phyloP scores from a whole-genome alignment of 495 filamentous ascomycete genomes.

The Neurospora sp. region DNA sequence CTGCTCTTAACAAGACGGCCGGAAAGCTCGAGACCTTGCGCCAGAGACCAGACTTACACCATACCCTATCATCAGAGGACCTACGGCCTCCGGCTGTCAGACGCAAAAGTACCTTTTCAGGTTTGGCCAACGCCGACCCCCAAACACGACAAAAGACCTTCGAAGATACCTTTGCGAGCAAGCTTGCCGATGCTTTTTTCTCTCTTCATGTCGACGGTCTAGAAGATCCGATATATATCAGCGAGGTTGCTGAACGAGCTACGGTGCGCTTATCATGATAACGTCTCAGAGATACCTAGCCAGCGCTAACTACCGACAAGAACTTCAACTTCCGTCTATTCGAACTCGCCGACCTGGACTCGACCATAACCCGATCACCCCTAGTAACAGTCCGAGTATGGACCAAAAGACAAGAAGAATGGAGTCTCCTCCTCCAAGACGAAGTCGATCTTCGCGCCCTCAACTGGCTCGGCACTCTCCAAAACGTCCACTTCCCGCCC shows the following conservation, averaged over 20 bases:
- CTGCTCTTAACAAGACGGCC: conserved; percentile 64
- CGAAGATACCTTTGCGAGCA: conserved; percentile 58
- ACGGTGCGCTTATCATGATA: conserved; percentile 40
- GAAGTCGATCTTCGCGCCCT: conserved; percentile 59
- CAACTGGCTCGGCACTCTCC: conserved; percentile 72
- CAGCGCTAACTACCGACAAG: conserved; percentile 12
- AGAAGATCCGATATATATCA: conserved; percentile 76
- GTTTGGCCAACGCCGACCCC: conserved; percentile 56
- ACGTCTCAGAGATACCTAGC: background rate
- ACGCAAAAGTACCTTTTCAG: conserved; percentile 52
- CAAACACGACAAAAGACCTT: conserved; percentile 62
- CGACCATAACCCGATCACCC: conserved; percentile 54
- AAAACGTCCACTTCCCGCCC: conserved; percentile 66
- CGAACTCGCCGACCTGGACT: conserved; percentile 61
- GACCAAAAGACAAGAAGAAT: conserved; percentile 54
- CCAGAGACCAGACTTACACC: conserved; percentile 44
- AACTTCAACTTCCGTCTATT: conserved; percentile 88
- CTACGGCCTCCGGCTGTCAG: conserved; percentile 42
- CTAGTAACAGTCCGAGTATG: conserved; percentile 64
- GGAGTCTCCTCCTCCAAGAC: conserved; percentile 61
- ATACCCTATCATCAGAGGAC: conserved; percentile 64
- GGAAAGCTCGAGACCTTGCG: conserved; percentile 56
- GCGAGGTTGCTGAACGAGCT: conserved; percentile 66
- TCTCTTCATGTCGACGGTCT: conserved; percentile 61
- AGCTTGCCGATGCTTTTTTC: conserved; percentile 85